phyloP scores from a whole-genome alignment of 192 early-diverging fungal genomes.

The Coemansia sp. region DNA sequence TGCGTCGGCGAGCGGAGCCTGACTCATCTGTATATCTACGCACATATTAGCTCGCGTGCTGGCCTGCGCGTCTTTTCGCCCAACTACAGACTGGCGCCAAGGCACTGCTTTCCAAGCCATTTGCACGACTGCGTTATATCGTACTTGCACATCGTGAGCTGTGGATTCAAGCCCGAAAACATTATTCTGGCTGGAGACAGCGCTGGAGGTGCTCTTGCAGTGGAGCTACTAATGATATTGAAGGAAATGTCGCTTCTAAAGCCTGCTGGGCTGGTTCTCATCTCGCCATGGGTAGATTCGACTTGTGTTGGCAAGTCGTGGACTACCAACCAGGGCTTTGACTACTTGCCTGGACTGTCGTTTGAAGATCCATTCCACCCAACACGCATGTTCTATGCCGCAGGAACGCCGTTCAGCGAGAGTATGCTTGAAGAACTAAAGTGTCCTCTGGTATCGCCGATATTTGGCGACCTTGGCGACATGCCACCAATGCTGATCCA shows the following conservation, averaged over 20 bases:
- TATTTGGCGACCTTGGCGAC: conserved; percentile 35
- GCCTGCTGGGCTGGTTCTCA: conserved; percentile 24
- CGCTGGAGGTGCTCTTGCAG: conserved; percentile 45
- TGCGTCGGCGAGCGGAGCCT: conserved; percentile 55
- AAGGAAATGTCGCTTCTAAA: conserved; percentile 24
- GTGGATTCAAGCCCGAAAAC: conserved; percentile 44
- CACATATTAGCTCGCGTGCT: conserved; percentile 29
- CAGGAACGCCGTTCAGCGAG: conserved; percentile 23
- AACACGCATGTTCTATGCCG: conserved; percentile 48
- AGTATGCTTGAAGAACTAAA: conserved; percentile 36
- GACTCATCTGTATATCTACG: conserved; percentile 46
- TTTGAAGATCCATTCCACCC: conserved; percentile 47
- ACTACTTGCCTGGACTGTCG: conserved; percentile 37
- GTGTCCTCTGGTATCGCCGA: conserved; percentile 48
- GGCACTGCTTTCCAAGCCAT: conserved; percentile 58
- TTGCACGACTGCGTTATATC: conserved; percentile 81
- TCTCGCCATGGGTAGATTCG: conserved; percentile 55
- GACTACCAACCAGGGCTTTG: conserved; percentile 23
- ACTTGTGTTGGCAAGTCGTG: conserved; percentile 47
- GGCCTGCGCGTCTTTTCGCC: conserved; percentile 48
- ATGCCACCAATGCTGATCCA: conserved; percentile 54
- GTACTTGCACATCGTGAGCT: conserved; percentile 67
- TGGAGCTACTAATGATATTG: conserved; percentile 31
- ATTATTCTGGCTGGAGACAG: conserved; percentile 53
- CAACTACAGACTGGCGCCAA: conserved; percentile 49